phyloP scores from a whole-genome alignment of 345 rosid species.

The Eucalyptus polybractea region DNA sequence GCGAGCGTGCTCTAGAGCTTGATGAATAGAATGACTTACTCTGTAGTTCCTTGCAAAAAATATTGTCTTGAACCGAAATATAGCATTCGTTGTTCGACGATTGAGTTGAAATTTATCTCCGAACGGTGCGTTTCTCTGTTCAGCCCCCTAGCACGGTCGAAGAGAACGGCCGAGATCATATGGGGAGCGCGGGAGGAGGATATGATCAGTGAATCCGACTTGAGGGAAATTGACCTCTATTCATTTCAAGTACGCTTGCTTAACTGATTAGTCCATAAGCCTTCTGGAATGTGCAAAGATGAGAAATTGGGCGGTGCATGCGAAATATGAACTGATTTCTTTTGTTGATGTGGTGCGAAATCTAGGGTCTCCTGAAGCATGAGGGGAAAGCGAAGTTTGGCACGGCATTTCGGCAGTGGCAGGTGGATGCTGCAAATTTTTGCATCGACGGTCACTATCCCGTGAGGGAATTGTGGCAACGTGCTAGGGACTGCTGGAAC shows the following conservation, averaged over 20 bases:
- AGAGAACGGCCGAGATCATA: conserved; percentile 78
- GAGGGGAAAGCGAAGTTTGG: conserved; percentile 81
- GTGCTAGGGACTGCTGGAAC: conserved; percentile 65
- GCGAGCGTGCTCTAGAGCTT: background rate
- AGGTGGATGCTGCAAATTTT: conserved; percentile 69
- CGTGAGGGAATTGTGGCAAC: conserved; percentile 80
- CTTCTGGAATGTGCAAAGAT: background rate
- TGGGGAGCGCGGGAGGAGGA: conserved; percentile 62
- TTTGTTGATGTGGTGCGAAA: background rate
- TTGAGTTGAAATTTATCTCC: background rate
- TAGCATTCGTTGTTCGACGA: background rate
- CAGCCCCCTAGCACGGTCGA: conserved; percentile 77
- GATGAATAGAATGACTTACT: background rate
- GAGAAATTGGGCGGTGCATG: background rate
- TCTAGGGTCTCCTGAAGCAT: conserved; percentile 78
- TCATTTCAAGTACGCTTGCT: conserved; percentile 58
- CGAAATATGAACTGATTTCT: background rate
- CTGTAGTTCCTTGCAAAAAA: background rate
- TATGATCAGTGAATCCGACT: conserved; percentile 44
- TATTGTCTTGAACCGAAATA: background rate
- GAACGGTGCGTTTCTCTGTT: background rate
- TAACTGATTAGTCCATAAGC: background rate
- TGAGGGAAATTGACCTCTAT: conserved; percentile 89
- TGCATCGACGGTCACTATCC: conserved; percentile 82
- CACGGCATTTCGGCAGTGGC: conserved; percentile 70